These are phyloP conservation scores for Calonectria crousiana DNA, from an alignment of 2,329 filamentous ascomycete genomes.

Conservation along the genomic window DNA sequence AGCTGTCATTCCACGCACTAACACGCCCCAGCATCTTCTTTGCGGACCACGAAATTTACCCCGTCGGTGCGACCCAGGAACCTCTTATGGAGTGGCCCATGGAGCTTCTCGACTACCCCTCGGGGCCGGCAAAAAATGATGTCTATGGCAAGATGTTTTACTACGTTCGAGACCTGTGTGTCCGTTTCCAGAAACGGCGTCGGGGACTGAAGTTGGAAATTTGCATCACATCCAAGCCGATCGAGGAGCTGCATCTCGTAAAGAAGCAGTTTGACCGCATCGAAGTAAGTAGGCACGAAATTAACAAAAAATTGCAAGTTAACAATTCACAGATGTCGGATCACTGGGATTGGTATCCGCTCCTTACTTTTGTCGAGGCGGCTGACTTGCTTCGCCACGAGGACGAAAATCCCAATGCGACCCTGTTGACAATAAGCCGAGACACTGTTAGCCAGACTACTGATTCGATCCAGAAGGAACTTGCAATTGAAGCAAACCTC, in stretches of 20 bases:
- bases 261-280: slow-evolving; percentile 33
- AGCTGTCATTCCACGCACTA: neutral
- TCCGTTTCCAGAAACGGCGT: slow-evolving; percentile 36
- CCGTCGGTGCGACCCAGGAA: slow-evolving; percentile 31
- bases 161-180: slow-evolving; percentile 38
- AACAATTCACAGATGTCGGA: slow-evolving; percentile 31
- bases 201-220: slow-evolving; percentile 9
- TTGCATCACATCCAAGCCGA: neutral
- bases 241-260: neutral
- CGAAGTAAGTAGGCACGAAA: slow-evolving; percentile 18
- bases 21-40: slow-evolving; percentile 34
- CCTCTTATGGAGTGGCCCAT: slow-evolving; percentile 47
- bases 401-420: slow-evolving; percentile 42
- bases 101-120: slow-evolving; percentile 35
- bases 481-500: slow-evolving; percentile 20
- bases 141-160: slow-evolving; percentile 46
- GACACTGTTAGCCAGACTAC: slow-evolving; percentile 16
- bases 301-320: neutral
- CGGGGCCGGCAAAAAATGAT: slow-evolving; percentile 36
- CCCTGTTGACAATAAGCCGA: slow-evolving; percentile 35
- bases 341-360: slow-evolving; percentile 30
- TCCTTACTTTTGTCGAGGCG: slow-evolving; percentile 16
- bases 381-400: slow-evolving; percentile 35
- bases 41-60: neutral
- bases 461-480: neutral